Evolutionary conservation across 2,329 filamentous ascomycete species (phyloP), one percentile per base, ranked within the genome.

Genomic region (Cercospora sp.): DNA sequence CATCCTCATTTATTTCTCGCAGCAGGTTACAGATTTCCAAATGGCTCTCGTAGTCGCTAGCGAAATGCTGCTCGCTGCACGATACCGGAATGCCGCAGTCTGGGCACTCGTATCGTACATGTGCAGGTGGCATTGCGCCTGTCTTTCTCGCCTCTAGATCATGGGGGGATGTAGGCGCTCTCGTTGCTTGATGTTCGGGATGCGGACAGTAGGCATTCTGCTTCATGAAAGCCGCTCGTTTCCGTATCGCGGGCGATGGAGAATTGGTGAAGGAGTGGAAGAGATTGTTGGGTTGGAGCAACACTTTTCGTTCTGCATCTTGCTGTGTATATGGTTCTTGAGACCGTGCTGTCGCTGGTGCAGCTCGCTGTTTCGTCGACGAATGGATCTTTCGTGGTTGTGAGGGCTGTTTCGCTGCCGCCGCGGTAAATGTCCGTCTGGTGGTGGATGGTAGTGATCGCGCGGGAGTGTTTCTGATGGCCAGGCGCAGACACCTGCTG

Each of bases 141-240:
- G 83, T 86, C 76, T 90, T 88, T 70, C 84, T 82, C 37, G 85
- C 85, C 77, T 91, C 89, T 10, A 87, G 83, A 73, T 91, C 89
- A 68, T 88, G 82, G 1, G 88, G 85, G 37, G 89, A 89, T 63
- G 85, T 86, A 0, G 91, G 86, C 4, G 89, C 79, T 71, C 91
- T 88, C 2, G 91, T 94, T 65, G 90, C 87, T 74, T 90, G 89
- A 79, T 99, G 95, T 65, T 91, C 89, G 5, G 93, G 92, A 77
- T 99, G 95, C 28, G 95, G 92, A 77, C 95, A 99, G 80, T 93
- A 91, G 13, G 94, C 94, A 83, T 97, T 93, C 77, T 96, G 91
- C 78, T 90, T 92, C 82, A 98, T 98, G 76, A 92, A 96, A 9
- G 91, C 91, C 30, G 94, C 95, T 74, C 95, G 90, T 75, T 89